Percentiles rank a stretch among this genome's conserved stretches.
Conservation (phyloP, 2,329 filamentous ascomycete species). For the Sclerotinia glacialis region DNA sequence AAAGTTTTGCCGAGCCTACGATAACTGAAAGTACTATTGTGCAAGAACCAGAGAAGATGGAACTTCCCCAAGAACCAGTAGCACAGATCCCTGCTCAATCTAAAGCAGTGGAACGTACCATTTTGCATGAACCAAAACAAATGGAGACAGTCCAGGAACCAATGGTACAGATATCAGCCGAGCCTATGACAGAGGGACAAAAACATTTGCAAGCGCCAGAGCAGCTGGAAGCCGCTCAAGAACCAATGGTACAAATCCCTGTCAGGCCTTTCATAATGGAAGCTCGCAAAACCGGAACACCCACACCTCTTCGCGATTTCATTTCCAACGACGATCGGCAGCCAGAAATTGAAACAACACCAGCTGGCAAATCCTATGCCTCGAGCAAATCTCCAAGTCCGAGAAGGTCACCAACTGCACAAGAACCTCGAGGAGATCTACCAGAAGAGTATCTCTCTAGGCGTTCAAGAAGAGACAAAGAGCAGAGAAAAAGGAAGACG, state of each 20-base stretch:
- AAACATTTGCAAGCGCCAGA: no score
- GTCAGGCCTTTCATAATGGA: conserved; percentile 3
- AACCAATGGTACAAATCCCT: background rate
- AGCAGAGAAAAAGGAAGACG: conserved; percentile 22
- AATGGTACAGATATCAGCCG: conserved; percentile 4
- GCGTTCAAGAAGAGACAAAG: conserved; percentile 27
- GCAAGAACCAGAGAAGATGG: background rate
- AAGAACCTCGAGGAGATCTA: conserved; percentile 21
- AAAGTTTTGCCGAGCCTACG: no score
- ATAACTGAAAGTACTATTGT: no score
- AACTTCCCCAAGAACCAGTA: background rate
- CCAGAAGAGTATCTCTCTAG: conserved; percentile 22
- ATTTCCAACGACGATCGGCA: background rate
- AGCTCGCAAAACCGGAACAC: background rate
- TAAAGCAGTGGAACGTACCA: background rate
- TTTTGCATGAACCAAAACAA: background rate
- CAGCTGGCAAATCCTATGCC: background rate
- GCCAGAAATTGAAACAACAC: background rate
- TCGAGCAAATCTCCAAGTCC: conserved; percentile 2
- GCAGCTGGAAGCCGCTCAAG: no score
- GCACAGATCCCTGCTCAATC: background rate
- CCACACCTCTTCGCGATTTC: background rate
- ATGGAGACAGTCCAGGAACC: background rate
- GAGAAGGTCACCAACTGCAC: conserved; percentile 2
- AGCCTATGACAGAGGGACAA: no score